Evolutionary conservation across 371 early-diverging fungal species (phyloP), one percentile per base, ranked within the genome.

Genomic region (Cokeromyces recurvatus): DNA sequence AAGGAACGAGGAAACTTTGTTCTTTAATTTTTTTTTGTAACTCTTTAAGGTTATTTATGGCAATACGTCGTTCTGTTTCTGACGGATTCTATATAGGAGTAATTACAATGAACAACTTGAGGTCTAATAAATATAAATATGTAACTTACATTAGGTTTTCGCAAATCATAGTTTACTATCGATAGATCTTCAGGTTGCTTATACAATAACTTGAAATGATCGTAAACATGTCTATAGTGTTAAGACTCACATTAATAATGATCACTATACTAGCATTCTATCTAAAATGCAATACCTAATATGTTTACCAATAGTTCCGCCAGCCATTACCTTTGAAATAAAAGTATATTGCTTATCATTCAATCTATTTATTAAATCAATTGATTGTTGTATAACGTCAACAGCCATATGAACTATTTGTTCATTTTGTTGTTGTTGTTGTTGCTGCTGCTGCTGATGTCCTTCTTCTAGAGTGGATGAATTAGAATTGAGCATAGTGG

Each of bases 291-390:
- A 34, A 15, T 42, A 78, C 41, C 82, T 81, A 9, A 85, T 67
- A 48, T 85, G 86, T 48, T 85, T 84, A 17, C 86, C 86, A 5
- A 83, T 77, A 3, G 84, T 81, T 19, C 83, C 74, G 6, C 71
- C 70, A 14, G 84, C 78, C 34, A 84, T 75, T 14, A 81, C 57
- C 7, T 31, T 44, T 0, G 85, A 84, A 3, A 48, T 57, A 9
- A 52, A 52, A 1, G 70, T 74, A 55, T 77, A 83, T 24, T 53
- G 41, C 2, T 45, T 42, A 17, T 53, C 46, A 20, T 43, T 17
- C 2, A 59, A 25, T 1, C 31, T 34, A 6, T 42, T 29, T 14
- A 59, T 6, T 2, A 59, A 32, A 19, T 50, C 49, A 34, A 59
- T 49, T 7, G 49, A 37, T 43, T 59, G 59, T 27, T 53, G 49